Evolutionary conservation across 1,139 yeast species (phyloP), one percentile per base, ranked within the genome.

Genomic region (Kazachstania sp.): DNA sequence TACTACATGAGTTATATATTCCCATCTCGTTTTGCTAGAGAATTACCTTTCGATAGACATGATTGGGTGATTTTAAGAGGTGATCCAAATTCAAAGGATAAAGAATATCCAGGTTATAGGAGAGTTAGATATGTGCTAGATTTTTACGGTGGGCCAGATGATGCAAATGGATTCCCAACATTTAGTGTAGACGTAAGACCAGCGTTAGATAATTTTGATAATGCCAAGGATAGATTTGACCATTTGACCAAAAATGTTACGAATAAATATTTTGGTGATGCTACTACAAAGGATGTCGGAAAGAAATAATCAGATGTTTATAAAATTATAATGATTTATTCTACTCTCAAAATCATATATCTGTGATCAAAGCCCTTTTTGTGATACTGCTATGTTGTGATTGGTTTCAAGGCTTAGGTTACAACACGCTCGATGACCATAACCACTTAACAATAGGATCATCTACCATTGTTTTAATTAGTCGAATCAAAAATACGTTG

Each of bases 21-120:
- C 70, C 97, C 98, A 1, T 70, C 74, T 16, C 73, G 77, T 15
- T 90, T 80, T 68, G 84, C 80, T 51, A 70, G 82, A 0, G 83
- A 83, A 51, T 86, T 95, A 4, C 99, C 99, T 6, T 94, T 94
- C 61, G 99, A 94, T 66, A 80, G 98, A 65, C 99, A 94, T 61
- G 99, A 94, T 68, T 94, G 99, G 99, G 86, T 95, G 3, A 95
- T 94, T 7, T 73, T 90, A 57, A 75, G 99, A 57, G 73, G 68
- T 53, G 54, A 58, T 41, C 65, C 63, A 2, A 48, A 44, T 18
- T 52, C 60, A 4, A 51, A 61, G 1, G 62, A 61, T 41, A 59
- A 57, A 1, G 57, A 65, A 12, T 67, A 69, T 37, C 72, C 70
- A 2, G 63, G 68, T 1, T 77, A 90, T 86, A 58, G 73, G 54